Conservation (phyloP, 2,329 filamentous ascomycete genomes). For the Xylaria sp. region DNA sequence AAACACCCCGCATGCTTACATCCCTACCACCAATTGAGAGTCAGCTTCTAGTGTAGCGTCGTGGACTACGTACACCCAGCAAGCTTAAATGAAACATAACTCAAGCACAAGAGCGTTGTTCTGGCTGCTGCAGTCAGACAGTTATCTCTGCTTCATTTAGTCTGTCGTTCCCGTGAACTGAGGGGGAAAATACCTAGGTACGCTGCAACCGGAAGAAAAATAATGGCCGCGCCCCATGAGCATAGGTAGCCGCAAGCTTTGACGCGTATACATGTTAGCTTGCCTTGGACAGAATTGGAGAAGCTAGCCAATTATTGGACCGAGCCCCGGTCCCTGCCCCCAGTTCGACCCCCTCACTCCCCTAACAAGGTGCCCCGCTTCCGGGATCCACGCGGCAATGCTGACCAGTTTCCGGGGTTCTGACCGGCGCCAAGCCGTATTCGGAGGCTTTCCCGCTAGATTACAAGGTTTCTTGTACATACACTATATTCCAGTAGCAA, state of each 20-base stretch:
- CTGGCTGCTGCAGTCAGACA: background rate
- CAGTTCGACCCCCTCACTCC: background rate
- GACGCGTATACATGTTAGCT: background rate
- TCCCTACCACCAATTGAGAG: background rate
- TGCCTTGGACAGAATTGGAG: background rate
- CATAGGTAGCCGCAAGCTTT: background rate
- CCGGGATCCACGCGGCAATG: constrained; percentile 4
- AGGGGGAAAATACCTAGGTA: background rate
- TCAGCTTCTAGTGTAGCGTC: background rate
- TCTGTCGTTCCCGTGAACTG: too few relatives aligned
- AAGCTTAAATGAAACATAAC: background rate
- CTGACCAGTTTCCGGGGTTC: background rate
- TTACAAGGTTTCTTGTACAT: background rate
- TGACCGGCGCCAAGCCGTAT: background rate
- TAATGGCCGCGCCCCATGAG: background rate
- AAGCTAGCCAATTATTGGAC: background rate
- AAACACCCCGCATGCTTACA: background rate
- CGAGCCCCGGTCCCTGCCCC: background rate
- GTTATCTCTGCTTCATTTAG: background rate
- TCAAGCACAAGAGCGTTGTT: background rate
- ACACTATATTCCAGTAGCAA: background rate
- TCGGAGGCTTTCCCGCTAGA: background rate
- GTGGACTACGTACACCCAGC: background rate
- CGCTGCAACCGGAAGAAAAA: background rate
- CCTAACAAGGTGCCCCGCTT: background rate